Evolutionary conservation across 805 yeast genomes (phyloP), one percentile per base, ranked within the genome.

Genomic region (Ogataea neopini): DNA sequence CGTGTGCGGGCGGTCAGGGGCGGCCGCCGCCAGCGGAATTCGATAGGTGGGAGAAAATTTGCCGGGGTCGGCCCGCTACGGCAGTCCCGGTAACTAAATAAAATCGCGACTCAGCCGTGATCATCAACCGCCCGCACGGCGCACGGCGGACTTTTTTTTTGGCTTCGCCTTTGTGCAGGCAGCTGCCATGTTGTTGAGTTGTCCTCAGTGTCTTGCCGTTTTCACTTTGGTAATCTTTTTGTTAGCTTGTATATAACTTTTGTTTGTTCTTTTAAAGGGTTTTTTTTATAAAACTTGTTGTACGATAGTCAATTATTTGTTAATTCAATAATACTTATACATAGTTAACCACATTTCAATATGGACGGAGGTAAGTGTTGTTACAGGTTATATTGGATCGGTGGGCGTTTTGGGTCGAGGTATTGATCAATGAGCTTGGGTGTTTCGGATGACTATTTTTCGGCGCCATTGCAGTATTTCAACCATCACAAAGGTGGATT

Each of bases 321-420:
- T 37, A 44, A 33, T 32, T 49, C 43, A 46, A 37, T 52, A 46
- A 48, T 51, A 47, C 43, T 42, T 48, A 48, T 50, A 52, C 45
- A 47, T 43, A 48, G 40, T 44, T 40, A 39, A 39, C 20, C 40
- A 20, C 25, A 36, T 36, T 50, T 61, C 71, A 76, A 68, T 62
- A 77, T 77, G 82, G 82, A 77, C 76, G 80, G 80, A 69, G 80
- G 81, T 77, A 77, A 69, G 81, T 77, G 17, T 39, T 2, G 11
- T 15, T 9, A 26, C 20, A 34, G 19, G 23, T 14, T 19, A 10
- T 14, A 20, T 5, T 19, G 23, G 18, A 14, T 34, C 13, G 20
- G 37, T 19, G 37, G 37, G 37, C 37, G 37, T 34, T 8, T 13
- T n/a, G 37, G 13, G 9, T 13, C 37, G 37, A 34, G 22, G 7